phyloP scores from a whole-genome alignment of 768 basidiomycete genomes.

The Boletus subparvulus region DNA sequence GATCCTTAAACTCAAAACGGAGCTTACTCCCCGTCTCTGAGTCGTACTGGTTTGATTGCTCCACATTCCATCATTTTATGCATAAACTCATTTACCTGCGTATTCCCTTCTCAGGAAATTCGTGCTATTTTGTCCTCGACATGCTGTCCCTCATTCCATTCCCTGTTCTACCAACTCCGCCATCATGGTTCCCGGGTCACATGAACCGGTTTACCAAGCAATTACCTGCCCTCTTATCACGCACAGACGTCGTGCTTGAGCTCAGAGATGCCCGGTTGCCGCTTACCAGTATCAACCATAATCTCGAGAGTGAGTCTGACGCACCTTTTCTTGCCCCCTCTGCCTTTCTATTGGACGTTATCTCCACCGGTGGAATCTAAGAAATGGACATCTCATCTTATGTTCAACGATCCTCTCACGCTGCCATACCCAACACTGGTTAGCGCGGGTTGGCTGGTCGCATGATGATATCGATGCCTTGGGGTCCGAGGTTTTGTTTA shows the following conservation, averaged over 20 bases:
- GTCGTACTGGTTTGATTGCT: neutral
- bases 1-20: neutral
- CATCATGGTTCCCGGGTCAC: conserved; percentile 96
- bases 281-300: conserved; percentile 89
- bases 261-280: conserved; percentile 91
- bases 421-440: conserved; percentile 7
- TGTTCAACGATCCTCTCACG: conserved; percentile 23
- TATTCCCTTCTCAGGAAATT: conserved; percentile 14
- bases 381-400: conserved; percentile 20
- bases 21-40: neutral
- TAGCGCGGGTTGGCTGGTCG: conserved; percentile 12
- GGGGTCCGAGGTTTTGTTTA: conserved; percentile 12
- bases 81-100: conserved; percentile 4
- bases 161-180: conserved; percentile 62
- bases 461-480: conserved; percentile 14
- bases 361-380: conserved; percentile 4
- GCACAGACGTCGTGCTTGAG: conserved; percentile 91
- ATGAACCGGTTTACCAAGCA: conserved; percentile 85
- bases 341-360: neutral
- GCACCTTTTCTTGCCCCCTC: neutral
- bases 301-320: conserved; percentile 68
- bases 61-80: conserved; percentile 3
- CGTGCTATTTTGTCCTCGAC: conserved; percentile 12
- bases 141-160: conserved; percentile 39
- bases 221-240: conserved; percentile 72